Conservation (phyloP, 805 yeast genomes). For the Saccharomyces paradoxus region DNA sequence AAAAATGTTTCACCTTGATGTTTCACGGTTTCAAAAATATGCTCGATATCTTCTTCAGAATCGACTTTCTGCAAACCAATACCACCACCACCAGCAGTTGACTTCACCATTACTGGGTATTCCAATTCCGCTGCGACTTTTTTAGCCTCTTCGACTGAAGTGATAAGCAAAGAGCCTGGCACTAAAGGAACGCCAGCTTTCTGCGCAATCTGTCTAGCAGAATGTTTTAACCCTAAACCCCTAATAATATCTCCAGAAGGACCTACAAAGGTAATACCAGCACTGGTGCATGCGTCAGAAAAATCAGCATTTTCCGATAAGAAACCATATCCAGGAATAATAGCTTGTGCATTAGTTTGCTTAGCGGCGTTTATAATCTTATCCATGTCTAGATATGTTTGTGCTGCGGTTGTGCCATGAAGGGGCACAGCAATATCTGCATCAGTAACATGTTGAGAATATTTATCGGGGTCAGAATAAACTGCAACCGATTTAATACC, state of each 20-base stretch:
- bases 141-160: constrained; percentile 64
- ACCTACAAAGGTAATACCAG: constrained; percentile 90
- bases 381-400: constrained; percentile 79
- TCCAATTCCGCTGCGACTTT: constrained; percentile 63
- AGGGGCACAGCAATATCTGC: constrained; percentile 80
- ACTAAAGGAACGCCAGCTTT: constrained; percentile 92
- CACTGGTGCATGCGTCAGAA: constrained; percentile 75
- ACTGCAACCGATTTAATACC: constrained; percentile 77
- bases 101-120: constrained; percentile 92
- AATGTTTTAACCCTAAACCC: constrained; percentile 86
- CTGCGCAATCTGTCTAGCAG: constrained; percentile 90
- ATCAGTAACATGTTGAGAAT: constrained; percentile 73
- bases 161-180: constrained; percentile 89
- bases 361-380: constrained; percentile 84
- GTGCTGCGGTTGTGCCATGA: constrained; percentile 78
- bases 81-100: constrained; percentile 99
- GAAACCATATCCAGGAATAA: constrained; percentile 96
- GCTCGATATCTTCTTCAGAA: constrained; percentile 65
- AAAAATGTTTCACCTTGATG: constrained; percentile 91
- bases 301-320: constrained; percentile 93
- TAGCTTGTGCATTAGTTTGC: constrained; percentile 81
- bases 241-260: constrained; percentile 92
- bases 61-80: constrained; percentile 94
- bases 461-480: constrained; percentile 83
- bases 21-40: constrained; percentile 82